These are phyloP conservation scores for Yamadazyma trypodendri DNA, from an alignment of 1,139 yeast species.

Conservation along the genomic window DNA sequence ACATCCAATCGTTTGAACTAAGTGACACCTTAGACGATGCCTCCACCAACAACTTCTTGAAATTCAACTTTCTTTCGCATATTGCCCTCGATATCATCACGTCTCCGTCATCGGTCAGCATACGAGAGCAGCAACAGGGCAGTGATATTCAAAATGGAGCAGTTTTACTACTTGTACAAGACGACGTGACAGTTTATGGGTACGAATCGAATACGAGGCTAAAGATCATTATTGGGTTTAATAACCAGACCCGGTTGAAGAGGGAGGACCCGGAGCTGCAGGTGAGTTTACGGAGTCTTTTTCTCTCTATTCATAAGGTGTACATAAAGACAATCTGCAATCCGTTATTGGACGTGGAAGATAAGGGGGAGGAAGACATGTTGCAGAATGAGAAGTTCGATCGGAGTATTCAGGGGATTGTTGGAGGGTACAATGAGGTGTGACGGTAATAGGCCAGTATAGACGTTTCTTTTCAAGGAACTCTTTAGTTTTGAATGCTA, in stretches of 20 bases:
- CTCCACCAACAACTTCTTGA: slow-evolving; percentile 45
- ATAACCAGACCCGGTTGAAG: slow-evolving; percentile 9
- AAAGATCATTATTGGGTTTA: slow-evolving; percentile 54
- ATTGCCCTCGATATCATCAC: slow-evolving; percentile 66
- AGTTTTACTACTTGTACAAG: slow-evolving; percentile 55
- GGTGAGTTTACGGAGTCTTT: slow-evolving; percentile 25
- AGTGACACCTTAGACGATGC: slow-evolving; percentile 6
- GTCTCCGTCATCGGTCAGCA: slow-evolving; percentile 45
- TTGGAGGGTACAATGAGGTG: slow-evolving; percentile 27
- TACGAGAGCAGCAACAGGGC: slow-evolving; percentile 42
- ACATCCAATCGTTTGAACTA: slow-evolving; percentile 51
- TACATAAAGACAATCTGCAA: slow-evolving; percentile 55
- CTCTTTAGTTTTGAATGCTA: no score
- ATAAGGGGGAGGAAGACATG: slow-evolving; percentile 21
- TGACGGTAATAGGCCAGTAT: no score
- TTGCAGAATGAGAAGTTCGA: slow-evolving; percentile 41
- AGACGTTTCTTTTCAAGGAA: no score
- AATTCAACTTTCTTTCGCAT: slow-evolving; percentile 62
- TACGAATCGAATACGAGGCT: slow-evolving; percentile 61
- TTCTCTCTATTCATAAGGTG: slow-evolving; percentile 45
- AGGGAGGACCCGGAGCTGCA: slow-evolving; percentile 9
- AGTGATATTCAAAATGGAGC: slow-evolving; percentile 19
- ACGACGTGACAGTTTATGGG: slow-evolving; percentile 61
- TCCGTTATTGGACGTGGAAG: slow-evolving; percentile 45
- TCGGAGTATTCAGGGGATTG: slow-evolving; percentile 31